Percentiles rank a stretch among this genome's conserved stretches.
These are phyloP conservation scores for Cryptococcus sp. DNA, from an alignment of 1,284 basidiomycete species.

Conservation along the genomic window DNA sequence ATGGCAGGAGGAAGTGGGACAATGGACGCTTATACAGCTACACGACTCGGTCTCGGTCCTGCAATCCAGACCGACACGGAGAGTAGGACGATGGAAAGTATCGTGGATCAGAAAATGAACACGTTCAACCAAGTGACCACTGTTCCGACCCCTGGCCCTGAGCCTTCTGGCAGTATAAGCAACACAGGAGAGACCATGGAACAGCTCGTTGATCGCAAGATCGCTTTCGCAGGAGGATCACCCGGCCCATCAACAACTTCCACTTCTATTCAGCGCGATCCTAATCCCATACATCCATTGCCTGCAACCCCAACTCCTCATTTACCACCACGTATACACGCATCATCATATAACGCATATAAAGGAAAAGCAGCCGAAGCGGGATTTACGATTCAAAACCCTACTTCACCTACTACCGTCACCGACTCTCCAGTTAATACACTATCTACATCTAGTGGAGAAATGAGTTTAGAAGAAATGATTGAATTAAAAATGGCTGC, in stretches of 20 bases:
- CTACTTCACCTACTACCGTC: not conserved
- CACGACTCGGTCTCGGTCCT: not conserved
- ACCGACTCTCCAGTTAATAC: not conserved
- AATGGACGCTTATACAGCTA: not conserved
- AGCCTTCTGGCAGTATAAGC: not conserved
- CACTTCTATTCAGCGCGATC: not conserved
- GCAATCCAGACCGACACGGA: not conserved
- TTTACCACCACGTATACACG: not conserved
- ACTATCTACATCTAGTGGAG: too few relatives aligned
- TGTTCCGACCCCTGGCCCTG: not conserved
- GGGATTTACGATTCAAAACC: not conserved
- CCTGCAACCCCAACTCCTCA: not conserved
- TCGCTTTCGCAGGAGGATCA: not conserved
- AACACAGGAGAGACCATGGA: not conserved
- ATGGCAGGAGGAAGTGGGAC: not conserved
- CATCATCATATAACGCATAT: not conserved
- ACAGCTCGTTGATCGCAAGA: not conserved
- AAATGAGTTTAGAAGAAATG: not conserved
- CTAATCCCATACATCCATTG: not conserved
- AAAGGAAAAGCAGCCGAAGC: not conserved
- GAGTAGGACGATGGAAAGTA: not conserved
- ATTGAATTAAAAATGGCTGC: not conserved
- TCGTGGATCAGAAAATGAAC: not conserved
- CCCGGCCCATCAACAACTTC: not conserved
- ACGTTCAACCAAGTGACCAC: not conserved